These are phyloP conservation scores for Acidiella bohemica DNA, from an alignment of 495 filamentous ascomycete genomes.

Conservation along the genomic window DNA sequence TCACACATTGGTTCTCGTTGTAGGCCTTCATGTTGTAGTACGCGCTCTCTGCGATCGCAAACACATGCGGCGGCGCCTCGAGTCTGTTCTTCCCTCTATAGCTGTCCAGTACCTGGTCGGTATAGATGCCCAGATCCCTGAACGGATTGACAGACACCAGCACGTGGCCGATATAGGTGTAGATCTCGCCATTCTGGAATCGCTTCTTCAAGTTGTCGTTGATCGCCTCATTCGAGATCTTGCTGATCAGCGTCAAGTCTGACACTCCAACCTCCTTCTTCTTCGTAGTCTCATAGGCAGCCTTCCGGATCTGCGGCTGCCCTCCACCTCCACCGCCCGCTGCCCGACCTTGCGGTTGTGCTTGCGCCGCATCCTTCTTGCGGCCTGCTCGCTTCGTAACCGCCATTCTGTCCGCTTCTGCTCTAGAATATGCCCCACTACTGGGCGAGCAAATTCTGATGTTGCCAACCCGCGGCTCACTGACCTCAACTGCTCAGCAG, in stretches of 20 bases:
- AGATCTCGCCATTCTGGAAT: slow-evolving; percentile 93
- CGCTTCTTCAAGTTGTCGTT: slow-evolving; percentile 97
- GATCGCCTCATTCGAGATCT: slow-evolving; percentile 97
- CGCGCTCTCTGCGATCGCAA: slow-evolving; percentile 86
- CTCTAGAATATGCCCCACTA: too few relatives aligned
- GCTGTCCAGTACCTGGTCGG: slow-evolving; percentile 74
- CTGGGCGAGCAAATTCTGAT: too few relatives aligned
- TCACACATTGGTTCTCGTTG: slow-evolving; percentile 98
- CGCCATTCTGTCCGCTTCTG: slow-evolving; percentile 25
- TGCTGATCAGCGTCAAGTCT: slow-evolving; percentile 92
- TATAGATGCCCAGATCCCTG: slow-evolving; percentile 96
- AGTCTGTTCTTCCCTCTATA: slow-evolving; percentile 95
- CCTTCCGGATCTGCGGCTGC: slow-evolving; percentile 76
- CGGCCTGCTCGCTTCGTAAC: slow-evolving; percentile 43
- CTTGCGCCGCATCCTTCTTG: slow-evolving; percentile 49
- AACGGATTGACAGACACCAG: slow-evolving; percentile 99
- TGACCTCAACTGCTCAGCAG: too few relatives aligned
- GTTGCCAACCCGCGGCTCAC: too few relatives aligned
- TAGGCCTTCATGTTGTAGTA: slow-evolving; percentile 99
- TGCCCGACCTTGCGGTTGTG: slow-evolving; percentile 26
- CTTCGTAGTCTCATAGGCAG: slow-evolving; percentile 85
- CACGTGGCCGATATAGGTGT: slow-evolving; percentile 99
- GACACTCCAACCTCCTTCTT: slow-evolving; percentile 99
- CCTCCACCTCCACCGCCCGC: slow-evolving; percentile 36
- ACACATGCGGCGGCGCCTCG: slow-evolving; percentile 92